Percentiles rank a stretch among this genome's conserved stretches.
These are phyloP conservation scores for Candida nonsorbophila DNA, from an alignment of 805 yeast genomes.

Conservation along the genomic window DNA sequence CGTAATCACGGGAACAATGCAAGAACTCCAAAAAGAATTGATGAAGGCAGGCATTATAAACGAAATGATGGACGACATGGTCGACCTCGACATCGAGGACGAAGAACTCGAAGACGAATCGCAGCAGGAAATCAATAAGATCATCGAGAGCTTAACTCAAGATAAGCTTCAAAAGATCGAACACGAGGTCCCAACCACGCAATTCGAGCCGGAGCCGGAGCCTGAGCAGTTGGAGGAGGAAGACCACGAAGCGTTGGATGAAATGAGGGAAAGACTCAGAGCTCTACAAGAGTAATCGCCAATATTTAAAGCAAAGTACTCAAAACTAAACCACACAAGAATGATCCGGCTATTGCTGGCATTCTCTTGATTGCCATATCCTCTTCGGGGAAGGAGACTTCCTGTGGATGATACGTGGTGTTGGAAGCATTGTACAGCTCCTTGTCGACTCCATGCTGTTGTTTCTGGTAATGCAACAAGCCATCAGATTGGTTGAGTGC, in stretches of 20 bases:
- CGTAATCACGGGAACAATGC: slow-evolving; percentile 74
- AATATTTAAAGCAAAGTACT: neutral
- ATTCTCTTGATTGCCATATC: neutral
- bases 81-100: slow-evolving; percentile 64
- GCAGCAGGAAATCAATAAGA: slow-evolving; percentile 60
- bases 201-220: slow-evolving; percentile 14
- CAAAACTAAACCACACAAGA: too few species aligned
- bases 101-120: slow-evolving; percentile 64
- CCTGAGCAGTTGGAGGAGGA: slow-evolving; percentile 24
- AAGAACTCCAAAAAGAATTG: slow-evolving; percentile 79
- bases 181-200: slow-evolving; percentile 24
- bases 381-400: neutral
- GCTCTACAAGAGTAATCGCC: slow-evolving; percentile 56
- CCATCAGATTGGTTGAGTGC: neutral
- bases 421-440: slow-evolving; percentile 1
- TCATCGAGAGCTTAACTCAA: slow-evolving; percentile 38
- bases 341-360: too few species aligned
- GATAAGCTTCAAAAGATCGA: slow-evolving; percentile 33
- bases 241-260: slow-evolving; percentile 69
- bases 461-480: neutral
- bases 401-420: neutral
- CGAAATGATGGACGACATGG: slow-evolving; percentile 91
- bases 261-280: slow-evolving; percentile 83
- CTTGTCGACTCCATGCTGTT: slow-evolving; percentile 3
- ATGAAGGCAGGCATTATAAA: slow-evolving; percentile 82